Base-by-base conservation (phyloP, 2,329 filamentous ascomycete genomes). In the Fusarium liriodendri region DNA sequence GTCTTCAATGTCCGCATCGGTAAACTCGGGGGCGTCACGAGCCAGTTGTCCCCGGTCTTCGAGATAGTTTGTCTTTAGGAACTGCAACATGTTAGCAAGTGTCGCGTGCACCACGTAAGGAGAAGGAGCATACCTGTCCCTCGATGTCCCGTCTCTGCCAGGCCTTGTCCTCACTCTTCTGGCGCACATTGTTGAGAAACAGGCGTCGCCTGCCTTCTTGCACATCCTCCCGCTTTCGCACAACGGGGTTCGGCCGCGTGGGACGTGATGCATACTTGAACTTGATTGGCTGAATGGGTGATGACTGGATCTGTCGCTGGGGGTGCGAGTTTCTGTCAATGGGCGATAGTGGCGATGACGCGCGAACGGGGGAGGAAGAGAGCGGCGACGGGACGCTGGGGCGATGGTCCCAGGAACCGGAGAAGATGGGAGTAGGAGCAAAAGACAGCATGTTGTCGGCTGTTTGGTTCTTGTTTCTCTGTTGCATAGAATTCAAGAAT, bases 151-250 rank as follows among this genome's bases (percentile, higher is more conserved):
- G 84, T 61, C 87, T 84, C 76, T 89, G 85, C 87, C 90, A 92
- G 25, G 84, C 83, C 76, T 84, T 87, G 32, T 93, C 89, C 47
- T 92, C 89, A 4, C 87, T 84, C 45, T 89, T 87, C 76, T 90
- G 87, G 67, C 89, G 86, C 20, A 93, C 90, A 61, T 87, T 93
- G 78, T 91, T 89, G 68, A 96, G 83, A 76, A 96, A 96, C 65
- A 93, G 84, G 35, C 89, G 88, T 55, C 93, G 86, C 66, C 94
- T 85, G 63, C 88, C 85, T 79, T 94, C 91, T 64, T 91, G 89
- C 1, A 86, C 85, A 20, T 89, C 89, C 79, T 95, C 89, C 60
- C 89, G 87, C 69, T 84, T 88, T 73, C 89, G 88, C 20, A 91
- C 82, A 8, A 93, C 77, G 0, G 92, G 93, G 70, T 93, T 94